Base-by-base conservation (phyloP, 768 basidiomycete genomes). In the Lactarius vividus region DNA sequence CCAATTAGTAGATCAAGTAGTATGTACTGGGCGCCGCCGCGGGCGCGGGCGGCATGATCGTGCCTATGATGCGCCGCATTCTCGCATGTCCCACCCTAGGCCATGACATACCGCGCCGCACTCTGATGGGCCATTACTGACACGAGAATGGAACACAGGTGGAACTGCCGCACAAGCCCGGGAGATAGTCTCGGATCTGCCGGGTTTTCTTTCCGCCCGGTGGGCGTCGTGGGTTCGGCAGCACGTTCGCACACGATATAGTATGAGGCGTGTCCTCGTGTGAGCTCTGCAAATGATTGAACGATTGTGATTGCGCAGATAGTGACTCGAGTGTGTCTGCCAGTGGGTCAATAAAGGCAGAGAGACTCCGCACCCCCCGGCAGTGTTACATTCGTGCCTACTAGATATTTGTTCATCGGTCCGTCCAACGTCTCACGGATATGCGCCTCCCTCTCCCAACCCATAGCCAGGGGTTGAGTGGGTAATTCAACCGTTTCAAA, bases 1-100 rank as follows among this genome's bases (percentile, higher is more conserved):
- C 71, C 59, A 70, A 83, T 67, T 88, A 87, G 87, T 87, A 88
- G 73, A 88, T 89, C 75, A 89, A 89, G 75, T 80, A 85, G 66
- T 4, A 11, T 9, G 87, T 84, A 0, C 79, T 89, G 35, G 88
- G 89, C 71, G 84, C 85, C 0, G 88, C 88, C 5, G 88, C 88
- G 20, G 78, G 80, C 5, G 88, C 88, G 20, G 78, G 80, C 31
- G 87, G 88, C 0, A 76, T 89, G 5, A 70, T 91, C 49, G 84
- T 88, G 0, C 88, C 88, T 4, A 86, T 89, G 86, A 86, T 89
- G 69, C 42, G 77, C 63, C 40, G 13, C 28, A 23, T 49, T 16
- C 3, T 59, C 15, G 5, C 35, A 35, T 35, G 35, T 35, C 35
- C 11, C 11, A 37, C 20, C 40, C 4, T 33, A 35, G 26, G 16